These are phyloP conservation scores for Sporobolomyces phaffii DNA, from an alignment of 768 basidiomycete species.

Conservation along the genomic window DNA sequence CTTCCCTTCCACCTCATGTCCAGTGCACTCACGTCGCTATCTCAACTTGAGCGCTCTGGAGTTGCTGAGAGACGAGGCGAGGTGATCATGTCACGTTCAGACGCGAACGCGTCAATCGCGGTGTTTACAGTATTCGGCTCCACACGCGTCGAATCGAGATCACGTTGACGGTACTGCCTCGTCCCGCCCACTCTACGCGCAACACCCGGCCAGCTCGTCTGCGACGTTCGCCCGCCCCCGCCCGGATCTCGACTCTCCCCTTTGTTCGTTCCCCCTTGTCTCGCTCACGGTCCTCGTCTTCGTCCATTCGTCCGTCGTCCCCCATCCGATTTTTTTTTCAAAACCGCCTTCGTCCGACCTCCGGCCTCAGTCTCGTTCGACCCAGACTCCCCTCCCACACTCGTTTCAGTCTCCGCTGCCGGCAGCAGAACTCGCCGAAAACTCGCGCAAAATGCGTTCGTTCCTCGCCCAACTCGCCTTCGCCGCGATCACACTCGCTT, in stretches of 20 bases:
- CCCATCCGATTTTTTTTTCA: not conserved
- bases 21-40: too few species aligned
- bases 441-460: not conserved
- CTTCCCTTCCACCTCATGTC: too few species aligned
- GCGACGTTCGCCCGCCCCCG: not conserved
- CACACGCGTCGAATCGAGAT: too few species aligned
- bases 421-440: not conserved
- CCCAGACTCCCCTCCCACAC: too few species aligned
- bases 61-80: too few species aligned
- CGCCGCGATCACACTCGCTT: not conserved
- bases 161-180: not conserved
- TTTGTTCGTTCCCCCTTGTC: not conserved
- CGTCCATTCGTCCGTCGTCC: not conserved
- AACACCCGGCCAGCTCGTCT: not conserved
- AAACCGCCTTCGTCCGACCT: not conserved
- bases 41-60: too few species aligned
- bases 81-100: too few species aligned
- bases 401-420: not conserved
- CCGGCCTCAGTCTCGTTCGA: not conserved
- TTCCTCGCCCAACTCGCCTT: conserved; percentile 43
- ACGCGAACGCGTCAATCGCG: too few species aligned
- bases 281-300: not conserved
- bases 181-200: not conserved
- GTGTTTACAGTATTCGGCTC: too few species aligned
- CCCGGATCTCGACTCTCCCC: not conserved